These are phyloP conservation scores for Zymoseptoria crescenta DNA, from an alignment of 2,329 filamentous ascomycete species.

Conservation along the genomic window DNA sequence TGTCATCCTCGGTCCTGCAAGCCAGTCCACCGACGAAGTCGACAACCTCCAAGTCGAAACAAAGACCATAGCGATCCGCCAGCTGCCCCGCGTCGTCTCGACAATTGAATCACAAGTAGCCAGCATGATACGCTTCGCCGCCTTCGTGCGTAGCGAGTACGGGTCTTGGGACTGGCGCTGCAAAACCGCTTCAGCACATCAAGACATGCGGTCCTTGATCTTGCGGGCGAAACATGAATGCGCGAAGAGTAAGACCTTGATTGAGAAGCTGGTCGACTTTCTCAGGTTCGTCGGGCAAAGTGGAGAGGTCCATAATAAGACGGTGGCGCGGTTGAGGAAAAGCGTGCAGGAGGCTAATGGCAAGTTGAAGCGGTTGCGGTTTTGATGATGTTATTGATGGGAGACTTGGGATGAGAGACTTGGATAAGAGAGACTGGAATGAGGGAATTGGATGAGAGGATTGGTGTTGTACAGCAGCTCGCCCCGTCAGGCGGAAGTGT, in stretches of 20 bases:
- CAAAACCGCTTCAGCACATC: constrained; percentile 12
- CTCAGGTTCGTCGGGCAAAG: constrained; percentile 9
- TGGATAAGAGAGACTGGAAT: too few species aligned
- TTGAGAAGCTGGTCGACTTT: constrained; percentile 10
- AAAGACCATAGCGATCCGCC: constrained; percentile 2
- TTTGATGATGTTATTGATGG: background rate
- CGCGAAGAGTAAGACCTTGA: constrained; percentile 3
- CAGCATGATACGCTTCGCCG: constrained; percentile 8
- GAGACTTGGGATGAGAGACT: background rate
- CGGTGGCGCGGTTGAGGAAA: background rate
- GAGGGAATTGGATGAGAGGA: too few species aligned
- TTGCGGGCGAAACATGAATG: constrained; percentile 7
- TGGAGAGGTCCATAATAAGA: background rate
- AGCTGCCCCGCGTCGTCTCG: constrained; percentile 9
- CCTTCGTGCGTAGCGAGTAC: constrained; percentile 15
- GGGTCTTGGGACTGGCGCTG: constrained; percentile 16
- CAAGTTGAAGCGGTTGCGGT: background rate
- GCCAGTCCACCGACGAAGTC: constrained; percentile 2
- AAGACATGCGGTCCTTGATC: constrained; percentile 15
- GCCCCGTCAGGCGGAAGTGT: too few species aligned
- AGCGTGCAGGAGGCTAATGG: background rate
- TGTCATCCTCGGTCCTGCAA: constrained; percentile 12
- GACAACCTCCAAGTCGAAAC: constrained; percentile 1
- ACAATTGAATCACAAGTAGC: constrained; percentile 10
- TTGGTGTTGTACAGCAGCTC: too few species aligned